These are phyloP conservation scores for Capronia americana DNA, from an alignment of 2,329 filamentous ascomycete genomes.

Conservation along the genomic window DNA sequence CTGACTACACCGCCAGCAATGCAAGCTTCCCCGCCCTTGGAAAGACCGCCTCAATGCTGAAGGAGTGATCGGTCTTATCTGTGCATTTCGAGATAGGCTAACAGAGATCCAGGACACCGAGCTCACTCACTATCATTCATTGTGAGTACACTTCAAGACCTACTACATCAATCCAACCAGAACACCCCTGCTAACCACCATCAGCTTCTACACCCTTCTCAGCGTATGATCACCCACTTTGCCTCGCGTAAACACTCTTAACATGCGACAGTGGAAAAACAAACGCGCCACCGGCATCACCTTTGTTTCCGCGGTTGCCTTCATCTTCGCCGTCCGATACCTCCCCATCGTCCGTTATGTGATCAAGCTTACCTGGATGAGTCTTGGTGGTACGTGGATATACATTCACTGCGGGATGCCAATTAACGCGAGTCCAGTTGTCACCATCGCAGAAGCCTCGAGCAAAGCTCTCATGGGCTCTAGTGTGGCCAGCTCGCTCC, in stretches of 20 bases:
- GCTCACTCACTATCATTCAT: slow-evolving; percentile 53
- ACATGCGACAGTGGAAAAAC: slow-evolving; percentile 64
- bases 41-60: background rate
- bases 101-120: slow-evolving; percentile 52
- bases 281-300: slow-evolving; percentile 68
- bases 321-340: slow-evolving; percentile 69
- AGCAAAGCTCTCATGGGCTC: slow-evolving; percentile 63
- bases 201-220: slow-evolving; percentile 65
- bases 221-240: slow-evolving; percentile 56
- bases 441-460: slow-evolving; percentile 63
- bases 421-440: slow-evolving; percentile 43
- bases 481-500: slow-evolving; percentile 66
- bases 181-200: slow-evolving; percentile 40
- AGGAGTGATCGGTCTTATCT: background rate
- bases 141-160: slow-evolving; percentile 65
- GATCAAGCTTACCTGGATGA: slow-evolving; percentile 65
- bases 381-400: slow-evolving; percentile 60
- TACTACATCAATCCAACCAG: slow-evolving; percentile 28
- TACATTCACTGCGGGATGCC: background rate
- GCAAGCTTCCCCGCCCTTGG: background rate
- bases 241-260: slow-evolving; percentile 16
- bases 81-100: background rate
- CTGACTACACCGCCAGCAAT: slow-evolving; percentile 62
- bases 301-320: slow-evolving; percentile 60
- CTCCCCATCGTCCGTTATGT: slow-evolving; percentile 67